phyloP scores from a whole-genome alignment of 768 basidiomycete genomes.

The Pholiota molesta region DNA sequence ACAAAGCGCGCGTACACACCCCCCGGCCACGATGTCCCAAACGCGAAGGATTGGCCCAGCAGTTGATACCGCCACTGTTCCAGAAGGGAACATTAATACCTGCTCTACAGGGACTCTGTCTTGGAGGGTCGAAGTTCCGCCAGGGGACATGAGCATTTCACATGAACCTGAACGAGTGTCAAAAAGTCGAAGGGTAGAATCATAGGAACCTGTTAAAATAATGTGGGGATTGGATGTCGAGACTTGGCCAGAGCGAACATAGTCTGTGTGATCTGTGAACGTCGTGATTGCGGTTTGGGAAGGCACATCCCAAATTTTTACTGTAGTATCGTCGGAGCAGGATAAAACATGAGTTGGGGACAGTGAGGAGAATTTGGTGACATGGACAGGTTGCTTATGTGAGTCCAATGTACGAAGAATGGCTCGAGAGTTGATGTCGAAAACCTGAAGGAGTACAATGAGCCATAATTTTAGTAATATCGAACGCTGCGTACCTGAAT shows the following conservation, averaged over 20 bases:
- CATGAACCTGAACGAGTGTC: conserved; percentile 83
- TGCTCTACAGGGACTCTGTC: conserved; percentile 81
- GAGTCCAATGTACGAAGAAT: conserved; percentile 91
- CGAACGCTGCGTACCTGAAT: conserved; percentile 56
- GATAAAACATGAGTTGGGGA: conserved; percentile 86
- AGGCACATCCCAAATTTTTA: conserved; percentile 93
- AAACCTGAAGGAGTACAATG: conserved; percentile 54
- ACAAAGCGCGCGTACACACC: conserved; percentile 89
- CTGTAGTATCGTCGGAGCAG: conserved; percentile 95
- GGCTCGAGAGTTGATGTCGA: conserved; percentile 92
- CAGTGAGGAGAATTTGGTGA: conserved; percentile 86
- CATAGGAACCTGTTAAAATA: conserved; percentile 93
- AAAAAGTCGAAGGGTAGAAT: conserved; percentile 86
- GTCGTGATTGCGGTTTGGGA: conserved; percentile 80
- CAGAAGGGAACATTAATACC: conserved; percentile 91
- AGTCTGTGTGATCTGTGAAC: conserved; percentile 89
- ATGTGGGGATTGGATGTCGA: conserved; percentile 82
- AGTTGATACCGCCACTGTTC: conserved; percentile 80
- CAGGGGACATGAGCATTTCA: conserved; percentile 78
- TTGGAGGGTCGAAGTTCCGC: conserved; percentile 30
- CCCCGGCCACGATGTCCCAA: conserved; percentile 94
- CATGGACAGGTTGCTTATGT: conserved; percentile 96
- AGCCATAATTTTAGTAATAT: background rate
- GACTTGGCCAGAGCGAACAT: conserved; percentile 92
- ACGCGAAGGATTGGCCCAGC: conserved; percentile 92